Base-by-base conservation (phyloP, 352 stramenopile genomes). In the Poterioochromonas sp. region DNA sequence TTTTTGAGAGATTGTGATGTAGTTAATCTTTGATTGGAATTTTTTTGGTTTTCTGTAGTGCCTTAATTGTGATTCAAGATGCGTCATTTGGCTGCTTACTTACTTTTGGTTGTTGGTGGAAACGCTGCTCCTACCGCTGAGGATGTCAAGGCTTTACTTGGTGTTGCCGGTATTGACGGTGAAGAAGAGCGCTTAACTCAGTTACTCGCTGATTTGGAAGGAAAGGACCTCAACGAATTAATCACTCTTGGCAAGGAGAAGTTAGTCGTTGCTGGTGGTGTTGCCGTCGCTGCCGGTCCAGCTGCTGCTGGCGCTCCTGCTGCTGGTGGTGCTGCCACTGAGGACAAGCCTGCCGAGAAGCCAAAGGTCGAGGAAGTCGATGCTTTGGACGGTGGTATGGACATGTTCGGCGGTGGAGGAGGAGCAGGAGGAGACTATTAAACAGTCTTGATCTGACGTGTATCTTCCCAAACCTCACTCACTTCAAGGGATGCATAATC, bases 1-100 rank as follows among this genome's bases (percentile, higher is more conserved):
- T 54, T 76, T 43, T 37, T 76, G 73, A 53, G 43, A 80, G 34
- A 82, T 81, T 39, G 78, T 74, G 65, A 82, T 40, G 34, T 37
- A 8, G 5, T 68, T 11, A 37, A 15, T 68, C 58, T 68, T 68
- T 11, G 5, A 12, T 68, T 68, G 58, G 11, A 29, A 8, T 18
- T 68, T 68, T 11, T 40, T 68, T 35, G 12, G 5, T 68, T 76
- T 49, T 78, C 43, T 78, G 69, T 44, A 79, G 79, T n/a, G 26
- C 40, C 47, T 39, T 68, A 40, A 78, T 39, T 51, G 71, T 78
- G 71, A 78, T 78, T 78, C 71, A 68, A 78, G 71, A 78, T 78
- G 71, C 71, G 71, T 44, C 71, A 78, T 29, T 78, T 78, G 71
- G 71, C 71, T 69, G 71, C 71, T 69, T 78, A 78, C 47, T 53